These are phyloP conservation scores for Thermochaetoides thermophila DNA, from an alignment of 495 filamentous ascomycete species.

Conservation along the genomic window DNA sequence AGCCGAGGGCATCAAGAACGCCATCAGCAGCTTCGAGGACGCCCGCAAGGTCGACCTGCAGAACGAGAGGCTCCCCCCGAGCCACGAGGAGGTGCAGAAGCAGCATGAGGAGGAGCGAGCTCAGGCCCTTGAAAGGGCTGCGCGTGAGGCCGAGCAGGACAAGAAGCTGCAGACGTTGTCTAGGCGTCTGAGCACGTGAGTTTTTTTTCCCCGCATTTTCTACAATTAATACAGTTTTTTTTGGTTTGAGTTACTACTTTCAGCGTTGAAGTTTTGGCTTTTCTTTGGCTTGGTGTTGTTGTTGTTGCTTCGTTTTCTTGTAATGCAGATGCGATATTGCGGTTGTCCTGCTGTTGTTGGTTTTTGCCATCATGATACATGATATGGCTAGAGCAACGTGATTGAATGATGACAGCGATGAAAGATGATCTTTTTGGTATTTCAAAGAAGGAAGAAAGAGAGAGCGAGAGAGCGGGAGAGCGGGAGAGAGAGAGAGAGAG, in stretches of 20 bases:
- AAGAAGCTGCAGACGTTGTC: slow-evolving; percentile 69
- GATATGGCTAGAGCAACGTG: no score
- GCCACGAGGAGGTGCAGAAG: slow-evolving; percentile 74
- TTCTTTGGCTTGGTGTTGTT: background rate
- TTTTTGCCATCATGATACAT: no score
- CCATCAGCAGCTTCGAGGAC: slow-evolving; percentile 94
- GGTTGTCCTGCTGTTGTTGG: no score
- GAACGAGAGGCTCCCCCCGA: slow-evolving; percentile 87
- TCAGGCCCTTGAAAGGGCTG: slow-evolving; percentile 70
- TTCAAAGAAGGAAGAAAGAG: no score
- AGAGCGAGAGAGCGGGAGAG: no score
- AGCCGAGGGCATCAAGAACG: slow-evolving; percentile 96
- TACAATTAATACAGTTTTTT: background rate
- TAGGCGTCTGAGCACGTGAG: slow-evolving; percentile 92
- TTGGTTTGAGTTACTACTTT: background rate
- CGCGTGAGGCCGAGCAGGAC: slow-evolving; percentile 81
- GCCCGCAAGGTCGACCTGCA: slow-evolving; percentile 95
- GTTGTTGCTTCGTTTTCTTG: background rate
- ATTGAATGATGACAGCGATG: no score
- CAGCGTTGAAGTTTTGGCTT: background rate
- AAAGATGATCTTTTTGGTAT: no score
- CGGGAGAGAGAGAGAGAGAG: no score
- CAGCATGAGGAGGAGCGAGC: slow-evolving; percentile 64
- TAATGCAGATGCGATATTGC: background rate
- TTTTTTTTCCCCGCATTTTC: slow-evolving; percentile 6